Conservation (phyloP, 2,329 filamentous ascomycete species). For the Cytospora paraplurivora region DNA sequence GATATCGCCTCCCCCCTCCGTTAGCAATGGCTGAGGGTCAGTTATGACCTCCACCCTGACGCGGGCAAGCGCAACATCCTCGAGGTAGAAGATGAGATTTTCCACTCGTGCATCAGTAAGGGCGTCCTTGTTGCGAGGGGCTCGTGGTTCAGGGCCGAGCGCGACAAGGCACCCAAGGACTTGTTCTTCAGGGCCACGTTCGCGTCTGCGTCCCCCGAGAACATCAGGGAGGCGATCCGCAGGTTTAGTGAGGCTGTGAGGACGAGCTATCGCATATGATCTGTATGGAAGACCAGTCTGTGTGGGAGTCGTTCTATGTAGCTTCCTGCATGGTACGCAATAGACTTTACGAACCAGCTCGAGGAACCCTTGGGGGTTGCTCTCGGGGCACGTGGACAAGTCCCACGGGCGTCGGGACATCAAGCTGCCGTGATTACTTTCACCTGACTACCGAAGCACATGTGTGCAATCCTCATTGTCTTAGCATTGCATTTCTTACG, state of each 20-base stretch:
- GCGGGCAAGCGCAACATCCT: conserved; percentile 54
- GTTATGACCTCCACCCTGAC: conserved; percentile 67
- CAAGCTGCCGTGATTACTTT: neutral
- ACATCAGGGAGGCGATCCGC: conserved; percentile 71
- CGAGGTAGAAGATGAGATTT: conserved; percentile 84
- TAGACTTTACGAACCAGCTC: no score
- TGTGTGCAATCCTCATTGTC: no score
- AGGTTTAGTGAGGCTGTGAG: conserved; percentile 76
- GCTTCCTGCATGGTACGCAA: no score
- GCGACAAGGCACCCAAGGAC: conserved; percentile 57
- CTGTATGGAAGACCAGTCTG: no score
- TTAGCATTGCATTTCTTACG: no score
- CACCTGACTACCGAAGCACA: neutral
- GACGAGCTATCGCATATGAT: conserved; percentile 50
- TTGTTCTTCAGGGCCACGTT: conserved; percentile 91
- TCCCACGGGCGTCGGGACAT: neutral
- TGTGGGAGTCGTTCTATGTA: neutral
- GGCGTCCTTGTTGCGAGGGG: conserved; percentile 82
- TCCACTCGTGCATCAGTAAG: conserved; percentile 71
- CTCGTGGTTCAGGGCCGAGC: conserved; percentile 87
- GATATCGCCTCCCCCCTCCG: neutral
- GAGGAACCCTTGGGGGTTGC: no score
- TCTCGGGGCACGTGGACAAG: neutral
- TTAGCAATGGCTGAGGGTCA: conserved; percentile 72
- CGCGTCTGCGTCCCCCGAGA: conserved; percentile 72